phyloP scores from a whole-genome alignment of 75 land plant genomes.

The Picea sitchensis region DNA sequence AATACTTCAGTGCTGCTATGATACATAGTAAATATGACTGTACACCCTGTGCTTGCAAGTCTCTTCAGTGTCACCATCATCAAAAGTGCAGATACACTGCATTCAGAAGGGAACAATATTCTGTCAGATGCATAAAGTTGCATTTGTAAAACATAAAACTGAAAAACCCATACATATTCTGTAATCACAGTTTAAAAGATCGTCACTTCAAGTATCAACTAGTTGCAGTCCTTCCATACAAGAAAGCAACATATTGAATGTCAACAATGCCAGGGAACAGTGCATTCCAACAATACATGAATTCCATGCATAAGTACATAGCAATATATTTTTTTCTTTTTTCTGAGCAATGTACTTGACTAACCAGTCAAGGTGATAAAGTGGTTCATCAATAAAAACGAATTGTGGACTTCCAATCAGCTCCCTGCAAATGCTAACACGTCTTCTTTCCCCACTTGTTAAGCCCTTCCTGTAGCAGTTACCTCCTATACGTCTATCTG shows the following conservation, averaged over 20 bases:
- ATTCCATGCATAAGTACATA: conserved; percentile 1
- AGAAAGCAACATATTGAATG: conserved; percentile 7
- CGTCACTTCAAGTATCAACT: not conserved
- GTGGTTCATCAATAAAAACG: conserved; percentile 28
- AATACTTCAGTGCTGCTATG: conserved; percentile 28
- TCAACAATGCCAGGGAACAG: not conserved
- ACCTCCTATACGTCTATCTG: conserved; percentile 65
- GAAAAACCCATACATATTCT: not conserved
- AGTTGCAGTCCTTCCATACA: not conserved
- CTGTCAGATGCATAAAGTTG: not conserved
- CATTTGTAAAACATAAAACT: not conserved
- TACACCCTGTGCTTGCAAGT: conserved; percentile 21
- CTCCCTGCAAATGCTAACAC: conserved; percentile 74
- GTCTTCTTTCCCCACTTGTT: conserved; percentile 65
- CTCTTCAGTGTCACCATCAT: conserved; percentile 30
- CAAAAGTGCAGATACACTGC: conserved; percentile 27
- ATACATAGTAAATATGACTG: conserved; percentile 20
- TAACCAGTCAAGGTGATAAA: conserved; percentile 29
- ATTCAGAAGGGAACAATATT: not conserved
- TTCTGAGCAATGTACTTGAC: not conserved
- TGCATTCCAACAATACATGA: not conserved
- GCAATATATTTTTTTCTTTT: not conserved
- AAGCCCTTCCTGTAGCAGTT: conserved; percentile 65
- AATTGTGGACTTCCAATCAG: conserved; percentile 69
- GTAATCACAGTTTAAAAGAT: not conserved